phyloP scores from a whole-genome alignment of 106 monocot genomes.

The Acorus gramineus region DNA sequence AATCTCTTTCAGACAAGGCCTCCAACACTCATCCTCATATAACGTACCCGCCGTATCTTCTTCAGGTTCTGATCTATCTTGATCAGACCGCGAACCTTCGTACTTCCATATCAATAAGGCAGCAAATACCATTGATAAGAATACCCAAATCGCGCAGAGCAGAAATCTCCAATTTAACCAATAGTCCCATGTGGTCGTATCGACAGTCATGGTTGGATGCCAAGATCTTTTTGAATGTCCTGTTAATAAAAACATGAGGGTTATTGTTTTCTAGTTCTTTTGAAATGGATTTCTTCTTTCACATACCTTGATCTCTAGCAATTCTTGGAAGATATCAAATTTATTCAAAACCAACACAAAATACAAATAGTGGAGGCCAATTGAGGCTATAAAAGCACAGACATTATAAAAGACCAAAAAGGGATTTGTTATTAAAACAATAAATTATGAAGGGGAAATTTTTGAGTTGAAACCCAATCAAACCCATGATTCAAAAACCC shows the following conservation, averaged over 20 bases:
- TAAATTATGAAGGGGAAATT: too few relatives aligned
- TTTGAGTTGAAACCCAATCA: too few relatives aligned
- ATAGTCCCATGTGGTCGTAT: conserved; percentile 33
- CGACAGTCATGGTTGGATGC: conserved; percentile 31
- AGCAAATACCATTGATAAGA: conserved; percentile 38
- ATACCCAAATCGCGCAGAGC: conserved; percentile 46
- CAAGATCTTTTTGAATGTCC: conserved; percentile 36
- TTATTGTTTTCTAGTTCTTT: not conserved
- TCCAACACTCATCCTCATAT: conserved; percentile 65
- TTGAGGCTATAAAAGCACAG: too few relatives aligned
- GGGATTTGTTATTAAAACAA: too few relatives aligned
- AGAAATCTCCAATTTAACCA: conserved; percentile 77
- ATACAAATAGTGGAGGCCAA: too few relatives aligned
- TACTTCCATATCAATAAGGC: conserved; percentile 53
- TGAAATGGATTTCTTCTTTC: too few relatives aligned
- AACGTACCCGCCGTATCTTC: conserved; percentile 16
- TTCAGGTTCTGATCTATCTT: conserved; percentile 4
- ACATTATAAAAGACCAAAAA: too few relatives aligned
- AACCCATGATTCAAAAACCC: too few relatives aligned
- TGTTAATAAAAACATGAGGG: conserved; percentile 36
- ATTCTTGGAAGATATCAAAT: too few relatives aligned
- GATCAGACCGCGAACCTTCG: conserved; percentile 25
- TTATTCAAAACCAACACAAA: too few relatives aligned
- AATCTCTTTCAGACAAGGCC: conserved; percentile 51
- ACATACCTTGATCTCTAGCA: too few relatives aligned